Percentiles rank a stretch among this genome's conserved stretches.
Conservation (phyloP, 345 rosid genomes). For the Hypericum perforatum region DNA sequence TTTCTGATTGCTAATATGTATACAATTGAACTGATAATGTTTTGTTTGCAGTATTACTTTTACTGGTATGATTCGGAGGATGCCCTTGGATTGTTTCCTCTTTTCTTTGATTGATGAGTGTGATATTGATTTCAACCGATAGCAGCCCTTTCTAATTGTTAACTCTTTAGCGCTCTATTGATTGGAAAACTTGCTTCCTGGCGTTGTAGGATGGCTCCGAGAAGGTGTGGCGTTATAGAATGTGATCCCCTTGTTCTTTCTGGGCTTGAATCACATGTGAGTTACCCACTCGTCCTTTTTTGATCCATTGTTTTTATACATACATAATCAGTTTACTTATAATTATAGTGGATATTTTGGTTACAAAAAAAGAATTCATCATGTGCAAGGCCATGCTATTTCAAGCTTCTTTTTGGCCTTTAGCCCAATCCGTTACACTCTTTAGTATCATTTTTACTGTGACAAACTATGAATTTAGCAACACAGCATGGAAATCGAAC, state of each 20-base stretch:
- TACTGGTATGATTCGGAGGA: constrained; percentile 2
- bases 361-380: too few species aligned
- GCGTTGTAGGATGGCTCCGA: constrained; percentile 45
- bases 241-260: constrained; percentile 67
- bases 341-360: too few species aligned
- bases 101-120: too few species aligned
- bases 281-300: constrained; percentile 26
- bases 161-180: background rate
- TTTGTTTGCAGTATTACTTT: constrained; percentile 3
- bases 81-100: constrained; percentile 2
- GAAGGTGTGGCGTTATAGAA: constrained; percentile 78
- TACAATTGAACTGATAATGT: background rate
- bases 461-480: background rate
- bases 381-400: too few species aligned
- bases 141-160: background rate
- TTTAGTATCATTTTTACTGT: background rate
- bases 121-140: too few species aligned
- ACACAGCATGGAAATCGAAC: background rate
- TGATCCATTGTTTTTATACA: too few species aligned
- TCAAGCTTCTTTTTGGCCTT: too few species aligned
- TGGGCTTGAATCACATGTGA: constrained; percentile 77
- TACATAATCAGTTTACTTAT: too few species aligned
- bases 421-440: too few species aligned
- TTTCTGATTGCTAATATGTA: too few species aligned
- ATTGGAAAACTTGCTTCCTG: constrained; percentile 10